phyloP scores from a whole-genome alignment of 768 basidiomycete species.

The Phaeotremella skinneri region DNA sequence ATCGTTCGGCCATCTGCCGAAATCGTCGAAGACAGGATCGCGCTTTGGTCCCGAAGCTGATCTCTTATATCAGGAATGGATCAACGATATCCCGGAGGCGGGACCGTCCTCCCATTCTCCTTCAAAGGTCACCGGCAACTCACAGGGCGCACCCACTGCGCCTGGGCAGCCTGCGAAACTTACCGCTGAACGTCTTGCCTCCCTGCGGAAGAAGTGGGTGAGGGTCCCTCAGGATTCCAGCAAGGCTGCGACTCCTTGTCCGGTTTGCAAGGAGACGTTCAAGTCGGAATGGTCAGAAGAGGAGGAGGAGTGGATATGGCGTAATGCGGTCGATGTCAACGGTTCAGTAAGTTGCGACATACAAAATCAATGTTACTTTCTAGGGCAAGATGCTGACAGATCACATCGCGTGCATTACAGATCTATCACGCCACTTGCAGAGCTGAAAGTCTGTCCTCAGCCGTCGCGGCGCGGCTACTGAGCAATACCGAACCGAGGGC shows the following conservation, averaged over 20 bases:
- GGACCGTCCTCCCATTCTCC: conserved; percentile 40
- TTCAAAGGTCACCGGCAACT: conserved; percentile 7
- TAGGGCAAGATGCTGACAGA: neutral
- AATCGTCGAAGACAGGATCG: no score
- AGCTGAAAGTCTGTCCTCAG: conserved; percentile 59
- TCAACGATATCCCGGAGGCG: conserved; percentile 59
- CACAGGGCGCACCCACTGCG: neutral
- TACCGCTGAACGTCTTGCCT: conserved; percentile 68
- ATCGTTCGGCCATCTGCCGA: no score
- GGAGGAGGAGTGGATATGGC: conserved; percentile 98
- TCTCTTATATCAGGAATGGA: conserved; percentile 76
- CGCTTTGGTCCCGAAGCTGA: no score
- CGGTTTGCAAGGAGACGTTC: conserved; percentile 91
- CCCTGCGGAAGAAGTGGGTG: conserved; percentile 67
- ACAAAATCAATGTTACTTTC: neutral
- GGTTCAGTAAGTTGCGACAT: conserved; percentile 61
- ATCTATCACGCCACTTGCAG: conserved; percentile 94
- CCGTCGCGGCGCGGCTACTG: conserved; percentile 18
- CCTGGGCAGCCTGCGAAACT: conserved; percentile 1
- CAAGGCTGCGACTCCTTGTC: conserved; percentile 83
- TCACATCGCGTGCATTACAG: conserved; percentile 53
- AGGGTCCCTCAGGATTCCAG: conserved; percentile 72
- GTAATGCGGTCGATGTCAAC: conserved; percentile 80
- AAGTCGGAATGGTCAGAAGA: conserved; percentile 91
- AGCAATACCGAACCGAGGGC: conserved; percentile 18